Evolutionary conservation across 2,329 filamentous ascomycete species (phyloP), one percentile per base, ranked within the genome.

Genomic region (Aureobasidium sp.): DNA sequence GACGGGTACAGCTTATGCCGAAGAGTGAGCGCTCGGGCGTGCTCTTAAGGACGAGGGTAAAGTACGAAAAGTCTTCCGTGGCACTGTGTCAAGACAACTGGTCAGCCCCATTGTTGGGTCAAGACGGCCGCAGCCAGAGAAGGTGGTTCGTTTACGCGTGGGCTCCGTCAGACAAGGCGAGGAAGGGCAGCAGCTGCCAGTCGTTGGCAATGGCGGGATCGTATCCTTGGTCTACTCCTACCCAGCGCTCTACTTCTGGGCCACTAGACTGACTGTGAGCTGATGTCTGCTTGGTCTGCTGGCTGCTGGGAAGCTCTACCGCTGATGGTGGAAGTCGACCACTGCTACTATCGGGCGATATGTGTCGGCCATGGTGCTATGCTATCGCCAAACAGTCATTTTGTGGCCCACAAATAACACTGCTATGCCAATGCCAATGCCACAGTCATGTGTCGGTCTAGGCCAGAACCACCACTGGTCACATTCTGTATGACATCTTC

Each of bases 11-110:
- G 20, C 91, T 89, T 71, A 99, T 97, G 65, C 94, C 94, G 72
- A 99, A 99, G 25, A 99, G 84, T 27, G 91, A 96, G 2, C 90
- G 91, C 34, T 86, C 84, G 67, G 15, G 66, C 65, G 76, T 80
- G 61, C 80, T 81, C 51, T 87, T 85, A 34, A 72, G 64, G 15
- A 73, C 70, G 47, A 99, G 85, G 9, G 93, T 97, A 74, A 99
- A 99, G 78, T 99, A 99, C 57, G 92, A 97, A 79, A 97, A 99
- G 77, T 97, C 94, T 77, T 99, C 94, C 63, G 88, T 88, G 25
- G 90, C 87, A 62, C 90, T 94, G 70, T 37, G 5, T 9, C 3
- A 7, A 12, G 9, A 34, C 22, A 8, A 11, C 17, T 49, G 22
- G 27, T 51, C 37, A 51, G 45, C n/a, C n/a, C 31, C n/a, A 27